phyloP scores from a whole-genome alignment of 768 basidiomycete species.

The Suillus luteus region DNA sequence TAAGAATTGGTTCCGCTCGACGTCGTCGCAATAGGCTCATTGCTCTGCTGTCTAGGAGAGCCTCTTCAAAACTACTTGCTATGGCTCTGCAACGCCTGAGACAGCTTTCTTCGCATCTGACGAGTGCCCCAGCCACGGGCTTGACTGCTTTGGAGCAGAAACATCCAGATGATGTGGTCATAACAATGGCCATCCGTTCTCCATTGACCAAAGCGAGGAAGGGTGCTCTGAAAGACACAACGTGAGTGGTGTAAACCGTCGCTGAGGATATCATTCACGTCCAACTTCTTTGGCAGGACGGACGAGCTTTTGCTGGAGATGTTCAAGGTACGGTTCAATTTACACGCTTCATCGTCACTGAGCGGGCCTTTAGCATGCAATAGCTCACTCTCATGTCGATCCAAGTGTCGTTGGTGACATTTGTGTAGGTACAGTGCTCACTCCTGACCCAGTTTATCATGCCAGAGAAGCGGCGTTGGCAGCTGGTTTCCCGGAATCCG shows the following conservation, averaged over 20 bases:
- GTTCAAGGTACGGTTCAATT: constrained; percentile 55
- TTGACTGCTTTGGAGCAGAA: constrained; percentile 56
- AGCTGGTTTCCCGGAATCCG: constrained; percentile 78
- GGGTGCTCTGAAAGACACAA: constrained; percentile 73
- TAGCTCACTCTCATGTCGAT: constrained; percentile 58
- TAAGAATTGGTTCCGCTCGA: neutral
- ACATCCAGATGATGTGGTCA: constrained; percentile 75
- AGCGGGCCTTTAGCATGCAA: constrained; percentile 48
- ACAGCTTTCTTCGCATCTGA: constrained; percentile 64
- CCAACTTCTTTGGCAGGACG: constrained; percentile 44
- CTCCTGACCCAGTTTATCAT: constrained; percentile 64
- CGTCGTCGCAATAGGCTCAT: neutral
- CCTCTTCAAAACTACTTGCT: constrained; percentile 10
- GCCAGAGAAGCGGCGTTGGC: constrained; percentile 75
- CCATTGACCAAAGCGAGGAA: constrained; percentile 77
- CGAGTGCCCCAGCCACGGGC: constrained; percentile 41
- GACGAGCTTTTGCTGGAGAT: constrained; percentile 84
- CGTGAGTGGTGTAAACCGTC: constrained; percentile 37
- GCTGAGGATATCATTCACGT: neutral
- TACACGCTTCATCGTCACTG: neutral
- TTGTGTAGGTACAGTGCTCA: constrained; percentile 76
- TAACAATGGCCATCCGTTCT: constrained; percentile 78
- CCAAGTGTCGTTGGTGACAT: constrained; percentile 73
- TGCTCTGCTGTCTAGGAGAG: neutral
- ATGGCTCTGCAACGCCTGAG: constrained; percentile 61